Evolutionary conservation across 2,329 filamentous ascomycete genomes (phyloP).

Genomic region (Beauveria sp.): DNA sequence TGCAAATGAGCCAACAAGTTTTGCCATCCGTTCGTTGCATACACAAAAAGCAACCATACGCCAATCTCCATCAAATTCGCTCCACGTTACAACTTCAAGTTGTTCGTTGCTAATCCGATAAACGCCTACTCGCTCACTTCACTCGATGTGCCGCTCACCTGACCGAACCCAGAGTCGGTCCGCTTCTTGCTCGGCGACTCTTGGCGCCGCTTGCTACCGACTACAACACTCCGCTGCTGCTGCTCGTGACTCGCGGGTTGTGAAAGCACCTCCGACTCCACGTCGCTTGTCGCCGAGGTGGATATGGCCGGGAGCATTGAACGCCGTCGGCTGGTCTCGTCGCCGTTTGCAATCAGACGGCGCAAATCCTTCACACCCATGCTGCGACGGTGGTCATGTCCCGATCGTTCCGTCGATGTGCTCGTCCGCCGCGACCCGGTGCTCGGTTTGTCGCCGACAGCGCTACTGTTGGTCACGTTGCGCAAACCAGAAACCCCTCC

Average conservation of each 20-base stretch:
- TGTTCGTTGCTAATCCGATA: not conserved
- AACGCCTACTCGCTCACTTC: constrained; percentile 13
- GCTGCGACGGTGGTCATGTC: constrained; percentile 24
- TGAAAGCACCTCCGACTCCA: constrained; percentile 15
- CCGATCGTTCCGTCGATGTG: constrained; percentile 26
- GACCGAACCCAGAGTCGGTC: constrained; percentile 27
- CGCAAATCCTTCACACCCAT: constrained; percentile 23
- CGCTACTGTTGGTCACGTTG: constrained; percentile 20
- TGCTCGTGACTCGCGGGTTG: constrained; percentile 16
- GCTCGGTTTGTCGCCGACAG: constrained; percentile 15
- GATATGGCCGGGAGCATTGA: constrained; percentile 21
- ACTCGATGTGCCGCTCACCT: constrained; percentile 22
- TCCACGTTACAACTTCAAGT: not conserved
- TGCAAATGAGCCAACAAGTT: not conserved
- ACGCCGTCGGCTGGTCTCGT: constrained; percentile 21
- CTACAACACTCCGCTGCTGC: not conserved
- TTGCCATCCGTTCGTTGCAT: not conserved
- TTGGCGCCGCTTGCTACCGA: constrained; percentile 12
- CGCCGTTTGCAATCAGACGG: constrained; percentile 18
- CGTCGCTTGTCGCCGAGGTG: constrained; percentile 15
- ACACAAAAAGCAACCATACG: not conserved
- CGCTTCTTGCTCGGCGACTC: constrained; percentile 21
- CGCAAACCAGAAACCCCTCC: constrained; percentile 30
- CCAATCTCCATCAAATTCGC: not conserved
- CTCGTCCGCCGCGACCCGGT: constrained; percentile 14